A percentile compares a stretch with the other conserved stretches of the same genome.
phyloP scores from a whole-genome alignment of 2,329 filamentous ascomycete species.

The Talaromyces sp. region DNA sequence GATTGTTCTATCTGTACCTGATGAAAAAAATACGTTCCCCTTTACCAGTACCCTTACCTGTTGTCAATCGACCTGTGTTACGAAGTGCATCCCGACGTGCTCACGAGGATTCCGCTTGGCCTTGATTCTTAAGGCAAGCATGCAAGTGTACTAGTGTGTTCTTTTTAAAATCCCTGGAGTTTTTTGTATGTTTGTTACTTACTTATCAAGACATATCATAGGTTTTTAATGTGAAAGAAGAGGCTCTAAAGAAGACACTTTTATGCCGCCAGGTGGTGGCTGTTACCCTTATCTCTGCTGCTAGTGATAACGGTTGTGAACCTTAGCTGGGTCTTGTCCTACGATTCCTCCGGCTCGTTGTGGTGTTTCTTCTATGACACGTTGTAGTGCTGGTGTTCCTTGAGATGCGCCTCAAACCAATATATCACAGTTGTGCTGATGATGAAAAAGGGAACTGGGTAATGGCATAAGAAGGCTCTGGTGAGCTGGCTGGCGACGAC shows the following conservation, averaged over 20 bases:
- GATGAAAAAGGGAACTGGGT: neutral
- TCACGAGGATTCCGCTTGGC: constrained; percentile 4
- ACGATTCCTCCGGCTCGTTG: neutral
- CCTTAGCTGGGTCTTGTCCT: neutral
- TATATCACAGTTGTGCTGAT: neutral
- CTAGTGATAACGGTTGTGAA: neutral
- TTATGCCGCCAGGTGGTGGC: neutral
- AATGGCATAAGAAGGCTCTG: neutral
- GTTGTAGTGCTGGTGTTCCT: neutral
- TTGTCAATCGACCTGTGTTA: neutral
- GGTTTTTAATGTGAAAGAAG: neutral
- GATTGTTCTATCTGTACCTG: neutral
- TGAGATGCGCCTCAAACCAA: neutral
- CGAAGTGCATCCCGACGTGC: neutral
- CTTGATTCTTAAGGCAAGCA: neutral
- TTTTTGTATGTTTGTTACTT: neutral
- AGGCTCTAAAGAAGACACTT: neutral
- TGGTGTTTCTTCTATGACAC: neutral
- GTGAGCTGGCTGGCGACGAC: neutral
- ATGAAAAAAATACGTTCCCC: neutral
- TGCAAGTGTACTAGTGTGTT: constrained; percentile 3
- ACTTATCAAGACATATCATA: neutral
- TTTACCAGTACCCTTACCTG: neutral
- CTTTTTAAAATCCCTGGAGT: neutral
- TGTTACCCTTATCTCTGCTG: neutral